phyloP scores from a whole-genome alignment of 2,329 filamentous ascomycete species.

The Ophiognomonia clavigignenti-juglandacearum region DNA sequence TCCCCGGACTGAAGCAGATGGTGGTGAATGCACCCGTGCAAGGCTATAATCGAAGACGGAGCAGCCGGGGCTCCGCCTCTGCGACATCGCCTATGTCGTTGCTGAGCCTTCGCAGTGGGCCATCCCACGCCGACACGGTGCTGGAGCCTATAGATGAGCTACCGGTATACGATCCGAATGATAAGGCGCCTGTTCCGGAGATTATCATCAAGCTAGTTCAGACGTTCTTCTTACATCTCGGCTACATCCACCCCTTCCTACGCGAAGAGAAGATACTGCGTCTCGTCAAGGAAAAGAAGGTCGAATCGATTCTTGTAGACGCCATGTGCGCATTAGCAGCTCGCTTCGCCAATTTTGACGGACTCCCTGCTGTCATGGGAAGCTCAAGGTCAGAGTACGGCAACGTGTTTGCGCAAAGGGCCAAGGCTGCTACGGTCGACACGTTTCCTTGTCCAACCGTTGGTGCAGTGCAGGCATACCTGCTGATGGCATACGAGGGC shows the following conservation, averaged over 20 bases:
- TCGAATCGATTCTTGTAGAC: conserved; percentile 82
- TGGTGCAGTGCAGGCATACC: conserved; percentile 75
- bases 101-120: conserved; percentile 28
- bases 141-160: conserved; percentile 45
- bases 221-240: conserved; percentile 75
- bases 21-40: conserved; percentile 53
- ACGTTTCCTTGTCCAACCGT: conserved; percentile 79
- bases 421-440: conserved; percentile 77
- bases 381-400: conserved; percentile 64
- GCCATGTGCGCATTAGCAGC: conserved; percentile 79
- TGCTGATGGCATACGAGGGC: conserved; percentile 82
- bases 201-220: conserved; percentile 73
- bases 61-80: conserved; percentile 53
- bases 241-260: conserved; percentile 82
- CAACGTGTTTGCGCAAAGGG: conserved; percentile 72
- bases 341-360: conserved; percentile 65
- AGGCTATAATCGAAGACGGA: conserved; percentile 61
- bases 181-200: conserved; percentile 64
- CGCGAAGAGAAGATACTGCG: conserved; percentile 66
- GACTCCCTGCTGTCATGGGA: conserved; percentile 43
- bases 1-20: conserved; percentile 91
- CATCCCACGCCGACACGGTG: conserved; percentile 38
- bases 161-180: conserved; percentile 73
- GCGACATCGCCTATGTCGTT: conserved; percentile 44
- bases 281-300: conserved; percentile 73